These are phyloP conservation scores for Candida namnaoensis DNA, from an alignment of 805 yeast species.

Conservation along the genomic window DNA sequence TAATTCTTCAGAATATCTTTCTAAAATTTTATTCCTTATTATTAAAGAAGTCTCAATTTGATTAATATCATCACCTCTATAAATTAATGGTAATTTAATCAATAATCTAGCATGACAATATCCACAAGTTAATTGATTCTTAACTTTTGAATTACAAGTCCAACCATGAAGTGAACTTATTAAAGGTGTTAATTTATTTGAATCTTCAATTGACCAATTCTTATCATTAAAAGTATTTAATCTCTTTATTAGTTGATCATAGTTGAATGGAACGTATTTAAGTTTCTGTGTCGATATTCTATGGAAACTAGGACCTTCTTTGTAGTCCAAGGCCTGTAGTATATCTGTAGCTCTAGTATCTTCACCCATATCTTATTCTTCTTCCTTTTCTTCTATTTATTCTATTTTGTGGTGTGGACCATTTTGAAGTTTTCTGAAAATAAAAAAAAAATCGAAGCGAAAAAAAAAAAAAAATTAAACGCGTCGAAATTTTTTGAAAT, in stretches of 20 bases:
- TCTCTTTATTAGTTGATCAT: conserved; percentile 27
- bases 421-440: too few species aligned
- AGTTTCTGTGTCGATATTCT: not conserved
- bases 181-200: conserved; percentile 30
- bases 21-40: not conserved
- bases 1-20: conserved; percentile 7
- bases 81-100: not conserved
- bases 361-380: too few species aligned
- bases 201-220: conserved; percentile 34
- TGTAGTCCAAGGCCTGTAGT: not conserved
- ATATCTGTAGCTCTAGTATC: not conserved
- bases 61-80: not conserved
- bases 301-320: not conserved
- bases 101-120: not conserved
- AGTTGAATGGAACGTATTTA: conserved; percentile 28
- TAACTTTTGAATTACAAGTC: not conserved
- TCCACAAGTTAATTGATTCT: not conserved
- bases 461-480: too few species aligned
- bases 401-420: too few species aligned
- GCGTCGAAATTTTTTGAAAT: too few species aligned
- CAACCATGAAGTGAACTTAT: conserved; percentile 28
- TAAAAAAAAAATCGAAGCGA: too few species aligned
- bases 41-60: not conserved
- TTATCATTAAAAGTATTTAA: conserved; percentile 33
- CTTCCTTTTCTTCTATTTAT: too few species aligned